Evolutionary conservation across 2,329 filamentous ascomycete genomes (phyloP).

Genomic region (Fusarium mangiferae): DNA sequence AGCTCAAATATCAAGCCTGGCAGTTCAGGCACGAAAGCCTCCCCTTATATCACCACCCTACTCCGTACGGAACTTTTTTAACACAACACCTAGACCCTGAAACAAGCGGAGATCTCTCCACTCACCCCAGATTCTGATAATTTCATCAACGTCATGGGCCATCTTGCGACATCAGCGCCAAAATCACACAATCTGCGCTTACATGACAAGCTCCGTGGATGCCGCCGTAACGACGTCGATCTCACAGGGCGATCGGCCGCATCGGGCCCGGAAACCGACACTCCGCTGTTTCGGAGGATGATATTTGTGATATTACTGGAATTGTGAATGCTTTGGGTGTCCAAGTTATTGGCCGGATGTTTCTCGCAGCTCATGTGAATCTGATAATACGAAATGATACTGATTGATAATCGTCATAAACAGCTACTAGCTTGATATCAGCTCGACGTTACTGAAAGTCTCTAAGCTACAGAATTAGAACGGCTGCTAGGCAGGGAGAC

Average conservation of each 20-base stretch:
- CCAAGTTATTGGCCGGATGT: not conserved
- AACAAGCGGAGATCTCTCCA: slow-evolving; percentile 22
- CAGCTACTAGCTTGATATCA: not conserved
- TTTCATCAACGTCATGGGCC: slow-evolving; percentile 30
- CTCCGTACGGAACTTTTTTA: not conserved
- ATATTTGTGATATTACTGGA: not conserved
- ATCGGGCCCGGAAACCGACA: slow-evolving; percentile 23
- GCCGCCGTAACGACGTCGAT: not conserved
- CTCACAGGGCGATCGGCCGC: slow-evolving; percentile 35
- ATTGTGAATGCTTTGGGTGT: not conserved
- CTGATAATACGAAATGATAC: not conserved
- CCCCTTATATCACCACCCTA: slow-evolving; percentile 28
- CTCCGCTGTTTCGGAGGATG: slow-evolving; percentile 11
- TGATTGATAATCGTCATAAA: slow-evolving; percentile 9
- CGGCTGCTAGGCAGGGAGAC: not conserved
- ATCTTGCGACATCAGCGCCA: slow-evolving; percentile 39
- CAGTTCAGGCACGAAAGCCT: slow-evolving; percentile 9
- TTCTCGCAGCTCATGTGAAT: not conserved
- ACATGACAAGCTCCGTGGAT: slow-evolving; percentile 4
- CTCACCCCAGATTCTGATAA: slow-evolving; percentile 34
- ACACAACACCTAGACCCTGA: slow-evolving; percentile 12
- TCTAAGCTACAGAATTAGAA: not conserved
- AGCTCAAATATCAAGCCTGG: slow-evolving; percentile 15
- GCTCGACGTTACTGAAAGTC: not conserved
- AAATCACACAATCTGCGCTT: slow-evolving; percentile 43